A percentile compares a stretch with the other conserved stretches of the same genome.
Evolutionary conservation across 2,329 filamentous ascomycete genomes (phyloP).

Genomic region (Colletotrichum higginsianum): DNA sequence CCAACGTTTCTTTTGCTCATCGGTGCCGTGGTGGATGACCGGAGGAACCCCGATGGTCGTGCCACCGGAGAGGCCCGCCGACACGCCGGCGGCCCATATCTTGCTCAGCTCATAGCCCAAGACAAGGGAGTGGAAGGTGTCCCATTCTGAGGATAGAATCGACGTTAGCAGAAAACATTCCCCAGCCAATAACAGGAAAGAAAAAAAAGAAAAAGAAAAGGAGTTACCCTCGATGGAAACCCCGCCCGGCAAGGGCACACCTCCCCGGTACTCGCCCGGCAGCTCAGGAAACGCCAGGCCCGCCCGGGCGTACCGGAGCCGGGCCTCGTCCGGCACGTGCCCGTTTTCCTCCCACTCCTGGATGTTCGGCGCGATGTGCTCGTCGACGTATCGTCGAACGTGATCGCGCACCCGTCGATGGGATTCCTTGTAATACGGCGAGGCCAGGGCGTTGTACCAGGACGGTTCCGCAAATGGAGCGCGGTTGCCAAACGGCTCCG

Average conservation of each 20-base stretch:
- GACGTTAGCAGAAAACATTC: no score
- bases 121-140: slow-evolving; percentile 70
- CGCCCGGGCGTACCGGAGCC: slow-evolving; percentile 53
- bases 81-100: slow-evolving; percentile 67
- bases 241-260: not conserved
- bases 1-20: slow-evolving; percentile 71
- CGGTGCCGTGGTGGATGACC: slow-evolving; percentile 72
- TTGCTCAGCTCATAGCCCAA: slow-evolving; percentile 68
- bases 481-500: slow-evolving; percentile 17
- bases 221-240: not conserved
- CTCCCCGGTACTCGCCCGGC: slow-evolving; percentile 51
- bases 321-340: slow-evolving; percentile 61
- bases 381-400: slow-evolving; percentile 72
- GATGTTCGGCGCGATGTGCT: slow-evolving; percentile 69
- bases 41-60: slow-evolving; percentile 75
- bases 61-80: slow-evolving; percentile 70
- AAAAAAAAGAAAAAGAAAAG: not conserved
- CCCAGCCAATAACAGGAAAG: no score
- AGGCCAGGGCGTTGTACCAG: slow-evolving; percentile 48
- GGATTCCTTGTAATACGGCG: slow-evolving; percentile 74
- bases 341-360: slow-evolving; percentile 76
- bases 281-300: slow-evolving; percentile 55
- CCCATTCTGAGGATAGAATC: slow-evolving; percentile 62
- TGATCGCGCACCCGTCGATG: slow-evolving; percentile 70
- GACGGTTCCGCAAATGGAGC: slow-evolving; percentile 45